Evolutionary conservation across 2,329 filamentous ascomycete genomes (phyloP).

Genomic region (Aspergillus neoniger): DNA sequence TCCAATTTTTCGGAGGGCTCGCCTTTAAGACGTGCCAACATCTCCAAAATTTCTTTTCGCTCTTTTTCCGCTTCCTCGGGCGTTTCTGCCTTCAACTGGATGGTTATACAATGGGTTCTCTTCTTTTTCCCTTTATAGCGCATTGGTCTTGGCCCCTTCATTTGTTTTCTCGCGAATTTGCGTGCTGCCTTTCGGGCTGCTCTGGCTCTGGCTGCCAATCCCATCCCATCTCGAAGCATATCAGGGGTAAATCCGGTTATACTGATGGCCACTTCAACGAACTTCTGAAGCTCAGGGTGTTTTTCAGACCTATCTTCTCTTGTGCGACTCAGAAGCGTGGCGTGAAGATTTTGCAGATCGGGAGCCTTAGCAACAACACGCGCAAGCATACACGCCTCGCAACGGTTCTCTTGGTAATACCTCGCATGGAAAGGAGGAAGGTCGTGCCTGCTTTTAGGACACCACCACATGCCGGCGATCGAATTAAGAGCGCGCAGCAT

Average conservation of each 20-base stretch:
- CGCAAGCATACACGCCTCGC: conserved; percentile 42
- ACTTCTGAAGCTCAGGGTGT: conserved; percentile 30
- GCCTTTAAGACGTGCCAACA: not conserved
- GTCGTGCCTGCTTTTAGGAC: conserved; percentile 2
- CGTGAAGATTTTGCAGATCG: conserved; percentile 33
- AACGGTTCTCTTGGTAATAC: conserved; percentile 35
- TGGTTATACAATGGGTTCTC: conserved; percentile 4
- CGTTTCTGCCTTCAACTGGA: conserved; percentile 3
- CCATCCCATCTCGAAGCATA: conserved; percentile 9
- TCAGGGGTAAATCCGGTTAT: not conserved
- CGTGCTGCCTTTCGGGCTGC: conserved; percentile 13
- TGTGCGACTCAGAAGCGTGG: conserved; percentile 34
- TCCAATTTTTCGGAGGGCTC: not conserved
- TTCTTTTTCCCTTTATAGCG: not conserved
- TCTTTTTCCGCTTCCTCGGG: not conserved
- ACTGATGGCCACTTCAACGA: conserved; percentile 34
- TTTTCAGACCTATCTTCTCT: conserved; percentile 22
- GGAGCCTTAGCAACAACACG: conserved; percentile 30
- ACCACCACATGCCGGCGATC: conserved; percentile 38
- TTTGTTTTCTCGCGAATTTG: not conserved
- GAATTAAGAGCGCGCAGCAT: conserved; percentile 25
- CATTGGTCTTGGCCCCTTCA: not conserved
- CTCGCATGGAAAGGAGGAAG: conserved; percentile 16
- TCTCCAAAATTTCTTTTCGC: not conserved
- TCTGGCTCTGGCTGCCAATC: not conserved